Percentiles rank a stretch among this genome's conserved stretches.
These are phyloP conservation scores for Apiospora marii DNA, from an alignment of 2,329 filamentous ascomycete genomes.

Conservation along the genomic window DNA sequence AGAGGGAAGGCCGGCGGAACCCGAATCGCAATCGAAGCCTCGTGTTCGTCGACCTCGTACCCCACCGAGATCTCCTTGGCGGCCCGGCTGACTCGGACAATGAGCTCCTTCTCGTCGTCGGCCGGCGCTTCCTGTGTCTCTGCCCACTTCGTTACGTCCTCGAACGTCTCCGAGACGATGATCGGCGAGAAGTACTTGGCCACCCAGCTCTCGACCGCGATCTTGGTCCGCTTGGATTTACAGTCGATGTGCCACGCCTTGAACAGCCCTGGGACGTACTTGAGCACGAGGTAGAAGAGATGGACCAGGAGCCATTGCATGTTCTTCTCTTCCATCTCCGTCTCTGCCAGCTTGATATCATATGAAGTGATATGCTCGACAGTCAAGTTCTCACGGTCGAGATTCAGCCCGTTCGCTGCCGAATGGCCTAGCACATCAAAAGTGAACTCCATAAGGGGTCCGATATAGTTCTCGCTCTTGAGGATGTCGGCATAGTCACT, in stretches of 20 bases:
- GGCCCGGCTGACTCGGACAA: slow-evolving; percentile 74
- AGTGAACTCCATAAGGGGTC: slow-evolving; percentile 76
- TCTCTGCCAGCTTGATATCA: slow-evolving; percentile 58
- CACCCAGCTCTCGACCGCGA: slow-evolving; percentile 85
- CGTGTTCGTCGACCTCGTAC: slow-evolving; percentile 88
- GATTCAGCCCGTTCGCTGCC: slow-evolving; percentile 74
- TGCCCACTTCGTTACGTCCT: slow-evolving; percentile 74
- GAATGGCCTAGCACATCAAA: slow-evolving; percentile 87
- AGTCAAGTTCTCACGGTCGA: slow-evolving; percentile 72
- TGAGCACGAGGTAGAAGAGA: slow-evolving; percentile 83
- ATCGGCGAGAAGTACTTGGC: slow-evolving; percentile 80
- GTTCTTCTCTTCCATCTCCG: slow-evolving; percentile 73
- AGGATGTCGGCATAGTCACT: slow-evolving; percentile 82
- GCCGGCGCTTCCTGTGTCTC: slow-evolving; percentile 56
- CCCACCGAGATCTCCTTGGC: slow-evolving; percentile 81
- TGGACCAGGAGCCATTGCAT: slow-evolving; percentile 86
- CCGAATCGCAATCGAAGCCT: slow-evolving; percentile 81
- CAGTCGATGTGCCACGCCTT: slow-evolving; percentile 87
- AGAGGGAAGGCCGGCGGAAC: slow-evolving; percentile 86
- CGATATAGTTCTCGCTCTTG: slow-evolving; percentile 74
- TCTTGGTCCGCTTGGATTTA: slow-evolving; percentile 80
- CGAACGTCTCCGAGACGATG: slow-evolving; percentile 70
- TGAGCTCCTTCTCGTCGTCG: slow-evolving; percentile 63
- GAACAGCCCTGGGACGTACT: slow-evolving; percentile 78
- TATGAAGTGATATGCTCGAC: slow-evolving; percentile 63